phyloP scores from a whole-genome alignment of 495 filamentous ascomycete genomes.

The Tirmania nivea region DNA sequence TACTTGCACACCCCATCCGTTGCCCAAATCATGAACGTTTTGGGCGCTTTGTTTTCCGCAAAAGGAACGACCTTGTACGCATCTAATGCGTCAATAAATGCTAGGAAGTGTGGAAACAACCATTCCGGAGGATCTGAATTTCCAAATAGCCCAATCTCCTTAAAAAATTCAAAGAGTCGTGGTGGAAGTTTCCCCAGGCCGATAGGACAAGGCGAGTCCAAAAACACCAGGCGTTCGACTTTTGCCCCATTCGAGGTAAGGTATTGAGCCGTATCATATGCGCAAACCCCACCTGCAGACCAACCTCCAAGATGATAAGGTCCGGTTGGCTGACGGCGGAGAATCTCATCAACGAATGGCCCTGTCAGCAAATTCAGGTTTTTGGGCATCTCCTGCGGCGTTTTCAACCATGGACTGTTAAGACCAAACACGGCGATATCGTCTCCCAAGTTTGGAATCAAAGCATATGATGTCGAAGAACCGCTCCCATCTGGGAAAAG shows the following conservation, averaged over 20 bases:
- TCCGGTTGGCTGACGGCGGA: slow-evolving; percentile 37
- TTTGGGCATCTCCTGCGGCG: slow-evolving; percentile 31
- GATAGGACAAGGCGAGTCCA: slow-evolving; percentile 43
- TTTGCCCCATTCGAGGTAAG: slow-evolving; percentile 43
- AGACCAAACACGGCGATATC: slow-evolving; percentile 32
- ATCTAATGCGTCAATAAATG: slow-evolving; percentile 30
- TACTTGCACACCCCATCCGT: not conserved
- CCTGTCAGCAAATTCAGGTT: slow-evolving; percentile 33
- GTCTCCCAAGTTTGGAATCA: slow-evolving; percentile 28
- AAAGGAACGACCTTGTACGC: not conserved
- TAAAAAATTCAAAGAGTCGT: not conserved
- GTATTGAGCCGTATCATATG: slow-evolving; percentile 60
- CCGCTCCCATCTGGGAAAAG: slow-evolving; percentile 63
- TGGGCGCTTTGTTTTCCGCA: not conserved
- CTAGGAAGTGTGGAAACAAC: slow-evolving; percentile 67
- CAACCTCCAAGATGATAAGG: slow-evolving; percentile 55
- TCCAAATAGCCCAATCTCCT: not conserved
- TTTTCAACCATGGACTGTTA: slow-evolving; percentile 41
- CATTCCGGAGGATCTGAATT: slow-evolving; percentile 43
- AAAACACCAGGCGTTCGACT: slow-evolving; percentile 54
- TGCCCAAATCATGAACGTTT: not conserved
- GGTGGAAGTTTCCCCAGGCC: not conserved
- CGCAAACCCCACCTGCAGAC: slow-evolving; percentile 76
- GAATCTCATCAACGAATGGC: slow-evolving; percentile 40
- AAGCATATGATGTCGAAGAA: slow-evolving; percentile 39